Base-by-base conservation (phyloP, 768 basidiomycete species). In the Xerocomus brunneocitrinus region DNA sequence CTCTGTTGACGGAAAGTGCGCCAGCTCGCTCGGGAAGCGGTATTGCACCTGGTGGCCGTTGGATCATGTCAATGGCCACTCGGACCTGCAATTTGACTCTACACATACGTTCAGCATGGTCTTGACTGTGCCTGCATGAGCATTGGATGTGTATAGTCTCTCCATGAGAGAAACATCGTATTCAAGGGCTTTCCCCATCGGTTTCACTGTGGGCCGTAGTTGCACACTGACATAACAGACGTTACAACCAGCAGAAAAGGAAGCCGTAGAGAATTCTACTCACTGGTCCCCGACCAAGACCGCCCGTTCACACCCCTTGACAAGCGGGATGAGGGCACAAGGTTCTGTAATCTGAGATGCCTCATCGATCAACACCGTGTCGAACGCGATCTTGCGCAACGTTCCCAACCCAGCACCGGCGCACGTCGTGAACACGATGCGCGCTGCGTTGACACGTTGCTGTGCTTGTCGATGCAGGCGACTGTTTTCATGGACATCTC, bases 211-310 rank as follows among this genome's bases (percentile, higher is more conserved):
- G 0, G 83, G 85, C 3, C 85, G 77, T 8, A 87, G 73, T 63
- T 87, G 85, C 24, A 85, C 83, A 53, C 85, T 87, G 53, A 52
- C 4, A 35, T 5, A 27, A 28, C 3, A 10, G 7, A 24, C 24
- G 50, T 52, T 24, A 34, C 31, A 34, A 10, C 45, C 35, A 27
- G 10, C 22, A 25, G 9, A 41, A 19, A 16, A 19, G 12, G 4
- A 32, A 47, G 1, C 1, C 16, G 12, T 8, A 7, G 24, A 16
- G 14, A 14, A 27, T 43, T 22, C 22, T 14, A 72, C 82, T 71
- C 58, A 87, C 85, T 87, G 85, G 59, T 87, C 84, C 9, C 85
- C 85, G 4, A 87, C 85, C 12, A 87, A 68, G 5, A 86, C 76
- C 0, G 80, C 84, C 45, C 76, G 69, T 45, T 69, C 66, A 41